Evolutionary conservation across 768 basidiomycete genomes (phyloP), one percentile per base, ranked within the genome.

Genomic region (Naematelia aurantialba): DNA sequence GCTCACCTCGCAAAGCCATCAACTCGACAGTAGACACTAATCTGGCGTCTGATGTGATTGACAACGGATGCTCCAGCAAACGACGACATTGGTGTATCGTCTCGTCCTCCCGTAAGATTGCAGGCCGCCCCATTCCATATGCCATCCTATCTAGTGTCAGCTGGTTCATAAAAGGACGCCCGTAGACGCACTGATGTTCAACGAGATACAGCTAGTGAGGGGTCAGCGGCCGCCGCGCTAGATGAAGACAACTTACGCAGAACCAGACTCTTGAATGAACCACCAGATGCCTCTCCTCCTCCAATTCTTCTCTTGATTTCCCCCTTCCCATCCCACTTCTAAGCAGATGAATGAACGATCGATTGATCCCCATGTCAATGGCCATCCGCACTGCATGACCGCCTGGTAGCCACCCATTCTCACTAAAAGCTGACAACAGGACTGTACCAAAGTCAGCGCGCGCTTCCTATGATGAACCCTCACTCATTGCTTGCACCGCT

Each of bases 371-470:
- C 53, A 93, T 80, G 72, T 97, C 93, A 82, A 96, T 85, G 42
- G 90, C 92, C 89, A 97, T 92, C 52, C 92, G 84, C 8, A 96
- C 91, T n/a, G 93, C 93, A 78, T 96, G 93, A 17, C 78, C 91
- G 10, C 90, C 89, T 65, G 88, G 91, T 31, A 96, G 76, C 91
- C 91, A 93, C n/a, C 90, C 90, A 68, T 90, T 90, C 66, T 93
- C 90, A 17, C 89, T 91, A 88, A 91, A 97, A 4, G 91, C 91
- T 31, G 92, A 88, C 19, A 94, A 85, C 52, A 96, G 81, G 58
- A 93, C 89, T 92, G 21, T 48, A 56, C 31, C 58, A 14, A 29
- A 45, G 11, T 54, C 19, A 29, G 3, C 14, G 31, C 24, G 22
- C 14, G 21, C n/a, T 25, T 19, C 12, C 19, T 5, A 1, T n/a